Evolutionary conservation across 805 yeast species (phyloP).

Genomic region (Tetrapisispora pingtungensis): DNA sequence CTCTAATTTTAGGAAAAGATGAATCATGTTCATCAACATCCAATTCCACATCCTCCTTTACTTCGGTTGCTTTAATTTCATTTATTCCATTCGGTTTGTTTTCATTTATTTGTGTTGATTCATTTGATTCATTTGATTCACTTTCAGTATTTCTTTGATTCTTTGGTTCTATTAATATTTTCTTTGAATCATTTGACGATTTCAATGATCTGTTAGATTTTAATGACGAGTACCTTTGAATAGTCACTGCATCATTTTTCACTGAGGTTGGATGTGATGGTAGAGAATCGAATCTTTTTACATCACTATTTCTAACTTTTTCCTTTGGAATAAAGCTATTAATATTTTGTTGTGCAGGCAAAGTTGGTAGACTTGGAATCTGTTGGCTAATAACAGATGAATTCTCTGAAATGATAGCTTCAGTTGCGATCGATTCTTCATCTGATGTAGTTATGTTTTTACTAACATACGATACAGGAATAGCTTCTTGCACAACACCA

Average conservation of each 20-base stretch:
- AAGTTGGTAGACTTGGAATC: constrained; percentile 9
- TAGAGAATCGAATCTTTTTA: not conserved
- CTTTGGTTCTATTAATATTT: not conserved
- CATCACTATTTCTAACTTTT: not conserved
- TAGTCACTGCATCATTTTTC: not conserved
- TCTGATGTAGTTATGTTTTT: not conserved
- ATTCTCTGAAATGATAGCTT: not conserved
- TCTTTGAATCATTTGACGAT: not conserved
- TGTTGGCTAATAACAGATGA: not conserved
- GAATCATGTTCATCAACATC: not conserved
- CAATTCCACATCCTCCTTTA: no score
- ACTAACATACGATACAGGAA: constrained; percentile 21
- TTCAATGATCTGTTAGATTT: not conserved
- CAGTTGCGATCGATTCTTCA: not conserved
- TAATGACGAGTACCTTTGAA: constrained; percentile 1
- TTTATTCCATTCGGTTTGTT: not conserved
- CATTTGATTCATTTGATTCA: not conserved
- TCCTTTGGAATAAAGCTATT: not conserved
- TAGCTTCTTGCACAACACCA: constrained; percentile 27
- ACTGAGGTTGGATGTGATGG: not conserved
- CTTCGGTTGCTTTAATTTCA: not conserved
- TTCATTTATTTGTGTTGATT: no score
- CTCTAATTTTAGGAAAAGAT: not conserved
- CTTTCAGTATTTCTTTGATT: not conserved
- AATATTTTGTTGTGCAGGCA: constrained; percentile 9